A percentile compares a stretch with the other conserved stretches of the same genome.
Conservation (phyloP, 2,329 filamentous ascomycete species). For the Raffaelea arxii region DNA sequence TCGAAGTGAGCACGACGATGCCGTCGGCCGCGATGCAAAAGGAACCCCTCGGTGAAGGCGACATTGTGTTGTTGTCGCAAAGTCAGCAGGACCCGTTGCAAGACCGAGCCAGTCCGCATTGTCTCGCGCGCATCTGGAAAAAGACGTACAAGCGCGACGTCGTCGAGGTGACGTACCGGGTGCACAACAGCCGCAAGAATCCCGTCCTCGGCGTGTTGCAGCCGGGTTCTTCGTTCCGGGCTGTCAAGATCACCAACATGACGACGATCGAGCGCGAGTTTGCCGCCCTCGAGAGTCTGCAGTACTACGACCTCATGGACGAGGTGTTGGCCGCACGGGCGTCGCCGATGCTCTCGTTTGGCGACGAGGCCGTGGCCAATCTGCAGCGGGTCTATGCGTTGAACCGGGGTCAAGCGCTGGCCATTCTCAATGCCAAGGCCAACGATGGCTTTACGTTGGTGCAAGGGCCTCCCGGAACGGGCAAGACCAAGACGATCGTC, state of each 20-base stretch:
- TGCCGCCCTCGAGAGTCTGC: constrained; percentile 77
- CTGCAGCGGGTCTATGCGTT: constrained; percentile 71
- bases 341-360: constrained; percentile 76
- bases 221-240: constrained; percentile 61
- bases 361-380: constrained; percentile 58
- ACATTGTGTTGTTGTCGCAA: constrained; percentile 79
- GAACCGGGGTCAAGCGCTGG: constrained; percentile 82
- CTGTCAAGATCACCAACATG: constrained; percentile 81
- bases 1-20: constrained; percentile 83
- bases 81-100: constrained; percentile 55
- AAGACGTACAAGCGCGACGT: constrained; percentile 71
- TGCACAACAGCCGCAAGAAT: constrained; percentile 59
- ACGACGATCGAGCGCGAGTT: constrained; percentile 94
- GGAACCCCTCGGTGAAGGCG: constrained; percentile 59
- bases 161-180: constrained; percentile 77
- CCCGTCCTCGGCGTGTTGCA: constrained; percentile 53
- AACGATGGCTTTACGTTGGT: constrained; percentile 97
- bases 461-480: constrained; percentile 90
- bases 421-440: constrained; percentile 82
- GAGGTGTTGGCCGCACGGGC: constrained; percentile 81
- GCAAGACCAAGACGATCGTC: constrained; percentile 96
- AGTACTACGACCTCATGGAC: constrained; percentile 92
- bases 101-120: constrained; percentile 60
- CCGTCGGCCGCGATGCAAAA: constrained; percentile 51
- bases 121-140: constrained; percentile 74